Evolutionary conservation across 108 stramenopile genomes (phyloP).

Genomic region (Stephanodiscus minutulus): DNA sequence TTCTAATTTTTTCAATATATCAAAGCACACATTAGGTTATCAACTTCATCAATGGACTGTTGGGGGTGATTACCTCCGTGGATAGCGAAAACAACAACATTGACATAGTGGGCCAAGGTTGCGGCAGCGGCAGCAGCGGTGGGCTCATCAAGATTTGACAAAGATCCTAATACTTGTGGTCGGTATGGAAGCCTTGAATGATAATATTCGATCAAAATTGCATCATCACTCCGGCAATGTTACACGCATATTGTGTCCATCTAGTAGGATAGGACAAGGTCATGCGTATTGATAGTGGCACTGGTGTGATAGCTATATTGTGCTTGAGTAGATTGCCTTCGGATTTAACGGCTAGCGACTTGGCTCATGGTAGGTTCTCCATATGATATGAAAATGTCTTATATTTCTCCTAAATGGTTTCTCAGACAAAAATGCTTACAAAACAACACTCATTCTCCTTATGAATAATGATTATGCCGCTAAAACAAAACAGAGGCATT

Average conservation of each 20-base stretch:
- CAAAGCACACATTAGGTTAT: too few species aligned
- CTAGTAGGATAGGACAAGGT: conserved; percentile 27
- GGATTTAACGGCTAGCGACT: conserved; percentile 82
- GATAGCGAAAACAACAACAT: conserved; percentile 14
- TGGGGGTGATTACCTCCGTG: conserved; percentile 52
- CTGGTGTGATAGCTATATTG: conserved; percentile 76
- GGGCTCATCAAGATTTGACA: conserved; percentile 31
- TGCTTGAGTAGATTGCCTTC: conserved; percentile 82
- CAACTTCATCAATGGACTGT: conserved; percentile 57
- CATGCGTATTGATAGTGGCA: background rate
- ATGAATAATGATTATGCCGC: background rate
- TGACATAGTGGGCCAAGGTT: too few species aligned
- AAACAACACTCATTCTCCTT: background rate
- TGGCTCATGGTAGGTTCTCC: conserved; percentile 66
- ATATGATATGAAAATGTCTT: too few species aligned
- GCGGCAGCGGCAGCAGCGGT: conserved; percentile 11
- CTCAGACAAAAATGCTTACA: too few species aligned
- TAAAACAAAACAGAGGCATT: conserved; percentile 61
- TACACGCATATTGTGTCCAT: too few species aligned
- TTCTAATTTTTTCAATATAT: too few species aligned
- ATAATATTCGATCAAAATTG: conserved; percentile 41
- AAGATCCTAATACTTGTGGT: conserved; percentile 66
- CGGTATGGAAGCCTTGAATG: conserved; percentile 60
- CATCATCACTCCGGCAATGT: too few species aligned
- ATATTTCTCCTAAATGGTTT: too few species aligned